Conservation (phyloP, 1,284 basidiomycete species). For the Tranzscheliella williamsii region DNA sequence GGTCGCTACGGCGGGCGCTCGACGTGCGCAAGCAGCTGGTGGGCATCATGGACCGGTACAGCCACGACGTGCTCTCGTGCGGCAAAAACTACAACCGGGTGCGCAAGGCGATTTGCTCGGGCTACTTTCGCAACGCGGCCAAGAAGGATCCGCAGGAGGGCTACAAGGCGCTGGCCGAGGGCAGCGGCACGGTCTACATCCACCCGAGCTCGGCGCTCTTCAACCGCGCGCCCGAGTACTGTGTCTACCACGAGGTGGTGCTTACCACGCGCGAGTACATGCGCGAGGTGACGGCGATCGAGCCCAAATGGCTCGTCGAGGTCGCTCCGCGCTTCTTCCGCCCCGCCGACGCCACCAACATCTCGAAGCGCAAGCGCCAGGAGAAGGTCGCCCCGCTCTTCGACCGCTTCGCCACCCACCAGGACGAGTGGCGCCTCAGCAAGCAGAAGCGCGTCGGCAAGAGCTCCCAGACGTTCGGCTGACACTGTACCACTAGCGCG, state of each 20-base stretch:
- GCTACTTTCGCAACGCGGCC: constrained; percentile 64
- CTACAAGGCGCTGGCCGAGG: constrained; percentile 94
- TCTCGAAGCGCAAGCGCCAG: constrained; percentile 93
- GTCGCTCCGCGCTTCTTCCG: constrained; percentile 98
- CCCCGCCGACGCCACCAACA: constrained; percentile 91
- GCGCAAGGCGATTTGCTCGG: constrained; percentile 92
- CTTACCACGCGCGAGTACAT: constrained; percentile 83
- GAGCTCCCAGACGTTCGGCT: constrained; percentile 43
- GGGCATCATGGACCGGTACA: constrained; percentile 99
- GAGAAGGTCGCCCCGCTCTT: constrained; percentile 94
- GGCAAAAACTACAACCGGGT: constrained; percentile 91
- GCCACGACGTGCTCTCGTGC: constrained; percentile 89
- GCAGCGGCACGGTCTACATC: constrained; percentile 81
- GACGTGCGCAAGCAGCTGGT: constrained; percentile 95
- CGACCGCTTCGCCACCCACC: constrained; percentile 51
- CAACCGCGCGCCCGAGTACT: constrained; percentile 83
- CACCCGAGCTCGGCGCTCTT: constrained; percentile 97
- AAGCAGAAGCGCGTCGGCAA: constrained; percentile 35
- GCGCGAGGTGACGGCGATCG: constrained; percentile 89
- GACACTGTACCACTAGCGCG: no score
- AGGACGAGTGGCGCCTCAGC: constrained; percentile 46
- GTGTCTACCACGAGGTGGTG: constrained; percentile 74
- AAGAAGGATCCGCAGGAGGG: constrained; percentile 71
- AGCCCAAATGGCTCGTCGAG: constrained; percentile 98
- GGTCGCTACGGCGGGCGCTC: constrained; percentile 95